Evolutionary conservation across 139 green algal species (phyloP), one percentile per base, ranked within the genome.

Genomic region (Coccomyxa sp.): DNA sequence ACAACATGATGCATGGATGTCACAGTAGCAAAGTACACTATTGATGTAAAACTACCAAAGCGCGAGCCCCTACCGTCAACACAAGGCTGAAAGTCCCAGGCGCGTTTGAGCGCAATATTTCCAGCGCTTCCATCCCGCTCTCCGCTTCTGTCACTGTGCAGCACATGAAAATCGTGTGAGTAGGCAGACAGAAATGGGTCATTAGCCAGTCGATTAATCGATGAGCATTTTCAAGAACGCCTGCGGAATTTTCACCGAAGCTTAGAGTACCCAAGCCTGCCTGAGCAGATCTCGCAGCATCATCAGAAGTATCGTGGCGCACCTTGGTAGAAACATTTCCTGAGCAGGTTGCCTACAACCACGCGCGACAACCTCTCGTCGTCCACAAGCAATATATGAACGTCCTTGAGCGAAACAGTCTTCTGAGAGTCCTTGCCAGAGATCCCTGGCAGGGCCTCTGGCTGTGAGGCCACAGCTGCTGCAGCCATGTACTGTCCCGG

Each of bases 381-480:
- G 44, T 98, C 94, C 10, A 97, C 94, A 6, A 96, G 82, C 58
- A 97, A 75, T 0, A 97, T 88, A 70, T 93, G 88, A 0, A 96
- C 71, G 31, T 91, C 83, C 18, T 64, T 64, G 50, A 22, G 50
- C 12, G 37, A 34, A 0, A 85, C 82, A 2, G 35, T 50, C 50
- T 64, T 64, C 27, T 18, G 27, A 18, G 50, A 31, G 2, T 64
- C 27, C 50, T 31, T 22, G 50, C 50, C 50, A 64, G 50, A 64
- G 27, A 64, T 72, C 24, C 64, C 34, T 16, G 64, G 64, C 64
- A 37, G n/a, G n/a, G n/a, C n/a, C n/a, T n/a, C n/a, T n/a, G n/a
- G n/a, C n/a, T n/a, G n/a, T n/a, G n/a, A n/a, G n/a, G n/a, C n/a
- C n/a, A n/a, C n/a, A n/a, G n/a, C n/a, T n/a, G n/a, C n/a, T n/a